Evolutionary conservation across 2,329 filamentous ascomycete genomes (phyloP), one percentile per base, ranked within the genome.

Genomic region (Myriosclerotinia curreyana): DNA sequence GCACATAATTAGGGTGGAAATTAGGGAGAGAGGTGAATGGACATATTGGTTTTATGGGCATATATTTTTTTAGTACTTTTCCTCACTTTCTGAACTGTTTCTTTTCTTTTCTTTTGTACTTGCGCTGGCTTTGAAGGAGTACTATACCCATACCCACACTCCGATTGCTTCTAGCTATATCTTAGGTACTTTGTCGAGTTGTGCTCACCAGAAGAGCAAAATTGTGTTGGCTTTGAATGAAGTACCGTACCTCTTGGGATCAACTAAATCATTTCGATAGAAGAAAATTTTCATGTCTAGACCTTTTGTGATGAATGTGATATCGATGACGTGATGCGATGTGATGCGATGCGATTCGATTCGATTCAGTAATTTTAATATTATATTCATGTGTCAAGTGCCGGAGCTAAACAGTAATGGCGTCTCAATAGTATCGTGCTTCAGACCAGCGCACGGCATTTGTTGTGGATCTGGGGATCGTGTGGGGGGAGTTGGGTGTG

Each of bases 61-160:
- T 48, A 48, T 48, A 48, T 46, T 55, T 46, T 58, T 48, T n/a
- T 48, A 12, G 20, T 25, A 20, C 36, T 48, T 59, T 28, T 48
- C 28, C 2, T 42, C 55, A 42, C 42, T 59, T 36, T 48, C 48
- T 14, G 55, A 28, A 42, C 44, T 36, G 20, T 25, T 59, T 17
- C 12, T 31, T 56, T 34, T 6, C 9, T 36, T 59, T 22, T 48
- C 31, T 52, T 8, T 31, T 52, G 36, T 20, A 25, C 50, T 52
- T 52, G 15, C n/a, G 15, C 55, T 58, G 42, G 55, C 55, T 36
- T 58, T 22, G 42, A 48, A 58, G 55, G 55, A 58, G 55, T 58
- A 58, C 28, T 58, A 58, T 58, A 58, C 55, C 55, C 55, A 58
- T 58, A 58, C 55, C 55, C 42, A 58, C 34, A 58, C 55, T 58